These are phyloP conservation scores for Carex littledalei DNA, from an alignment of 176 grass and related monocot genomes.

Conservation along the genomic window DNA sequence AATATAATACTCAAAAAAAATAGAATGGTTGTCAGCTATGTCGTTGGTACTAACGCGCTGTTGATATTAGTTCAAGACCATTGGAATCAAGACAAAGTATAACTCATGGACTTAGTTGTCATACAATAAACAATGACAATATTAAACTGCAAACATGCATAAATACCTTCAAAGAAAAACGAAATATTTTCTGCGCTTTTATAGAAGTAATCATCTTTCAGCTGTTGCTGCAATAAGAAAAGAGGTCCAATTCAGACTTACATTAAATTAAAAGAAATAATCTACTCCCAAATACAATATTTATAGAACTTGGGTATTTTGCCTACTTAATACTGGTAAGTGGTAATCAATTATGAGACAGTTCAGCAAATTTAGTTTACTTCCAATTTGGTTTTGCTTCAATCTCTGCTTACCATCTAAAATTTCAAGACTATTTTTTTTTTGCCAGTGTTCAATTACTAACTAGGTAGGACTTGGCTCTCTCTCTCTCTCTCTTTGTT, in stretches of 20 bases:
- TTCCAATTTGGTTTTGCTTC: neutral
- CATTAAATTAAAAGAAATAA: neutral
- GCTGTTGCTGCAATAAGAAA: slow-evolving; percentile 50
- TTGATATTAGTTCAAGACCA: neutral
- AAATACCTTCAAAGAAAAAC: slow-evolving; percentile 91
- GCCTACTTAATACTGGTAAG: neutral
- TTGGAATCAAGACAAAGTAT: neutral
- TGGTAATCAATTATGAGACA: neutral
- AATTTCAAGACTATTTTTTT: neutral
- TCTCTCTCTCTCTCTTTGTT: neutral
- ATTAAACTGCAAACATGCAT: neutral
- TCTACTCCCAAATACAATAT: neutral
- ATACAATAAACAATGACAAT: neutral
- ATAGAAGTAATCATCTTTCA: slow-evolving; percentile 82
- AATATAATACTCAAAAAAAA: neutral
- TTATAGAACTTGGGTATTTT: neutral
- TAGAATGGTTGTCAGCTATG: neutral
- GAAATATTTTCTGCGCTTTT: slow-evolving; percentile 91
- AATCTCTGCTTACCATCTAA: neutral
- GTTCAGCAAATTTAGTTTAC: neutral
- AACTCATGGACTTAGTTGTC: neutral
- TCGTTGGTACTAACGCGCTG: neutral
- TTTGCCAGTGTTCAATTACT: neutral
- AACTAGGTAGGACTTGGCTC: neutral
- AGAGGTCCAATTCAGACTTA: neutral